Evolutionary conservation across 2,329 filamentous ascomycete genomes (phyloP), one percentile per base, ranked within the genome.

Genomic region (Curvularia verruculosa): DNA sequence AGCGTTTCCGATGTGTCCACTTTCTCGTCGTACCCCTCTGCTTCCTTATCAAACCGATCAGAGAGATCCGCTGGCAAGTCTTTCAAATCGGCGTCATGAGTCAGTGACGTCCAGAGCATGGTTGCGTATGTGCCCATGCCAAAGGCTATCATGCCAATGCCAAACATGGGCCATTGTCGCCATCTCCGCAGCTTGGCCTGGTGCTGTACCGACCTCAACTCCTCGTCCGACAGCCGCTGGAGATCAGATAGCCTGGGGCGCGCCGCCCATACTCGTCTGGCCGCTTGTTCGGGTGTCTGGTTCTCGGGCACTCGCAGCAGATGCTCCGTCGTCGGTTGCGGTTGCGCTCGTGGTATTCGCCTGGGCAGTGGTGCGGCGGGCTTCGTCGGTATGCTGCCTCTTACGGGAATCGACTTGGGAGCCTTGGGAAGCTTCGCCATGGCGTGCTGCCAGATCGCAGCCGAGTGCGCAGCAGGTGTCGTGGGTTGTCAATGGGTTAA

Each of bases 1-100:
- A 80, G 59, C 56, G 64, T 72, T 61, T 83, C 81, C 5, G 76
- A 76, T 18, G 74, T 65, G 52, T 76, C 76, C 34, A 83, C 79
- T 50, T 82, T 79, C 64, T 77, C 74, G 59, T 83, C 81, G 63
- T 81, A 83, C 37, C 67, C 71, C 28, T 75, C 72, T 1, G 81
- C 81, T 34, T 73, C 72, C 59, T 73, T 74, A 61, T 82, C 79
- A 60, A 81, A 83, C 19, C 79, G 75, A 47, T 74, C 75, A 1
- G 77, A 75, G 23, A 81, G 75, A 61, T 82, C 80, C 40, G 66
- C 61, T 8, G 75, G 74, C 2, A 78, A 56, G 19, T 71, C 61
- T 36, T 65, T 65, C 50, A 61, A 13, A 6, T 69, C 61, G n/a
- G 59, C 60, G n/a, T 64, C 62, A 19, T 60, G 60, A 49, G 58